phyloP scores from a whole-genome alignment of 495 filamentous ascomycete genomes.

The Neurospora sp. region DNA sequence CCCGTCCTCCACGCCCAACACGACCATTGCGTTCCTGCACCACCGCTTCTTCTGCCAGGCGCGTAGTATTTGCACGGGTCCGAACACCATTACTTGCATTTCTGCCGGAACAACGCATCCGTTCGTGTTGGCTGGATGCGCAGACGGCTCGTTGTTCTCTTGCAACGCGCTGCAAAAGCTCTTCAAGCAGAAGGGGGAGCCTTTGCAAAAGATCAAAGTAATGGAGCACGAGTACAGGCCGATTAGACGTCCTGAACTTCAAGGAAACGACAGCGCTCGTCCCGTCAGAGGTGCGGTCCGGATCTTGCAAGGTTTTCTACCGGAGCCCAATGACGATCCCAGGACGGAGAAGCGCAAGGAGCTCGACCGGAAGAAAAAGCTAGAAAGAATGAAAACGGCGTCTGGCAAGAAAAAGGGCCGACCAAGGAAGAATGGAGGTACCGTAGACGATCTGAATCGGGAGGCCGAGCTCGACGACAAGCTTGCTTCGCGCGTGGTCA shows the following conservation, averaged over 20 bases:
- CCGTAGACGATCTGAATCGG: conserved; percentile 12
- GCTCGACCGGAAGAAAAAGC: conserved; percentile 40
- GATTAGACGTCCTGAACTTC: background rate
- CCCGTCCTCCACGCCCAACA: conserved; percentile 35
- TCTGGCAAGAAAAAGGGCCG: conserved; percentile 46
- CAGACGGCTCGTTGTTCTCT: conserved; percentile 34
- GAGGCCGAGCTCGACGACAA: conserved; percentile 17
- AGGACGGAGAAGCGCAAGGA: conserved; percentile 54
- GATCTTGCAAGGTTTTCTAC: conserved; percentile 33
- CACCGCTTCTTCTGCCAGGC: conserved; percentile 35
- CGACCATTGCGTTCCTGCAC: conserved; percentile 36
- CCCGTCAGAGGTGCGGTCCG: conserved; percentile 22
- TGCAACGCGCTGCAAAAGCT: conserved; percentile 39
- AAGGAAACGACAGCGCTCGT: background rate
- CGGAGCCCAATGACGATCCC: conserved; percentile 54
- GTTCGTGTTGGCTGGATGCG: conserved; percentile 31
- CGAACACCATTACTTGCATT: conserved; percentile 32
- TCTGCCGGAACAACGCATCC: conserved; percentile 34
- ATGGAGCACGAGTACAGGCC: conserved; percentile 38
- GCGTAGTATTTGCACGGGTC: conserved; percentile 34
- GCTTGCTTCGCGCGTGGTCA: conserved; percentile 27
- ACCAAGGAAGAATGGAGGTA: conserved; percentile 14
- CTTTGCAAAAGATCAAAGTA: conserved; percentile 31
- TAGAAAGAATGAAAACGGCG: conserved; percentile 47
- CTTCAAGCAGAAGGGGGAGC: conserved; percentile 31